Base-by-base conservation (phyloP, 441 rosid species). In the Pelargonium myrrhifolium region DNA sequence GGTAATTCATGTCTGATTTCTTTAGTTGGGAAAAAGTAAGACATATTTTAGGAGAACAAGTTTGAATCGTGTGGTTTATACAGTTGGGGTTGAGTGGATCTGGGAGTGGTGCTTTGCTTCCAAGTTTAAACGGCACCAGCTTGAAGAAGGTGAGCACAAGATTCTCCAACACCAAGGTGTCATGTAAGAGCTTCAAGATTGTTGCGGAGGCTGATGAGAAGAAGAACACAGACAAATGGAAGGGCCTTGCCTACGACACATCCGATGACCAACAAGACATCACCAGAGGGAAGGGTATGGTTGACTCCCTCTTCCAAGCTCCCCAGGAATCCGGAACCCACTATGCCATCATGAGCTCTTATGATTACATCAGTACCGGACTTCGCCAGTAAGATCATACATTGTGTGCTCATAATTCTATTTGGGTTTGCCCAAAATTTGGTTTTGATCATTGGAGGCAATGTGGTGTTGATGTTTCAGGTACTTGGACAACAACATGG, bases 191-290 rank as follows among this genome's bases (percentile, higher is more conserved):
- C 76, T 91, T 89, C 79, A 86, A 78, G 75, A 78, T 87, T 51
- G 69, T 68, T 21, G 87, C 96, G 0, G 88, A 81, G 59, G 8
- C 31, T 10, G 80, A 88, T 0, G 99, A 91, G 68, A 35, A 64
- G 40, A 81, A 84, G 82, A 96, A 93, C 76, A 86, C 89, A 6
- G 99, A 94, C 89, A 86, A 68, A 74, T 94, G 99, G 99, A 68
- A 10, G 24, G 93, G 93, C 8, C 93, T 91, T 51, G 89, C 66
- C 24, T 75, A 58, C 53, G 99, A 94, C 81, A 35, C 3, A 0
- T 94, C 97, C 2, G 97, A 94, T 66, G 97, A 94, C 75, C 99
- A 94, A 64, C 97, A 94, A 76, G 97, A 94, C 81, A 94, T 94
- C 68, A 77, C 90, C 76, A 79, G 97, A 65, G 97, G 97, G 18